phyloP scores from a whole-genome alignment of 306 rosid species.

The Quercus ilex region DNA sequence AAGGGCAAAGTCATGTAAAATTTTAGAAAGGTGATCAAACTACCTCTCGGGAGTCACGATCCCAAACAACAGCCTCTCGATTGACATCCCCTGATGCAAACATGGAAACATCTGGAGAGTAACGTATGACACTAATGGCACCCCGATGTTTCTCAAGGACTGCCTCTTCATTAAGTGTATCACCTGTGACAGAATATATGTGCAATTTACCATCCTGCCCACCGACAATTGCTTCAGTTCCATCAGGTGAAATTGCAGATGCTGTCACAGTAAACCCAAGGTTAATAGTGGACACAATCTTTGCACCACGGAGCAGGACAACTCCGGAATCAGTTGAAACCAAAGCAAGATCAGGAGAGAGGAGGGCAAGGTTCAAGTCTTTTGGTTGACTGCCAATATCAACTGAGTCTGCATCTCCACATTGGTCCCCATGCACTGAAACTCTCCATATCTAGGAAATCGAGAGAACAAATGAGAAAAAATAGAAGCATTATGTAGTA shows the following conservation, averaged over 20 bases:
- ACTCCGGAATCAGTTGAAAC: slow-evolving; percentile 82
- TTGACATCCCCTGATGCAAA: slow-evolving; percentile 96
- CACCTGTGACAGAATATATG: slow-evolving; percentile 64
- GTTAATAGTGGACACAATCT: slow-evolving; percentile 64
- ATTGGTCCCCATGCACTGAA: slow-evolving; percentile 57
- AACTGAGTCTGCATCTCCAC: slow-evolving; percentile 76
- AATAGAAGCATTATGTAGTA: not conserved
- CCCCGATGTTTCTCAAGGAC: slow-evolving; percentile 94
- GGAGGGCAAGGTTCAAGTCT: slow-evolving; percentile 81
- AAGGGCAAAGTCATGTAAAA: not conserved
- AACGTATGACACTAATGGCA: slow-evolving; percentile 70
- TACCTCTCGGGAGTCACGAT: slow-evolving; percentile 71
- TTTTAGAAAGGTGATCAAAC: slow-evolving; percentile 1
- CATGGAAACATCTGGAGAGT: slow-evolving; percentile 93
- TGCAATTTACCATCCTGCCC: slow-evolving; percentile 91
- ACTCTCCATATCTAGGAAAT: slow-evolving; percentile 67
- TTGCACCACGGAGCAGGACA: slow-evolving; percentile 73
- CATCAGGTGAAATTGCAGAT: slow-evolving; percentile 81
- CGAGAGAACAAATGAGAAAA: slow-evolving; percentile 4
- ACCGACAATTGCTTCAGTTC: slow-evolving; percentile 89
- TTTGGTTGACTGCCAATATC: slow-evolving; percentile 94
- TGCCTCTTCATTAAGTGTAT: slow-evolving; percentile 75
- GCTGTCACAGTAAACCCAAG: slow-evolving; percentile 90
- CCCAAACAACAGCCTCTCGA: slow-evolving; percentile 94
- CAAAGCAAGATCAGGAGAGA: slow-evolving; percentile 75